These are phyloP conservation scores for Puccinia brachypodii DNA, from an alignment of 1,284 basidiomycete genomes.

Conservation along the genomic window DNA sequence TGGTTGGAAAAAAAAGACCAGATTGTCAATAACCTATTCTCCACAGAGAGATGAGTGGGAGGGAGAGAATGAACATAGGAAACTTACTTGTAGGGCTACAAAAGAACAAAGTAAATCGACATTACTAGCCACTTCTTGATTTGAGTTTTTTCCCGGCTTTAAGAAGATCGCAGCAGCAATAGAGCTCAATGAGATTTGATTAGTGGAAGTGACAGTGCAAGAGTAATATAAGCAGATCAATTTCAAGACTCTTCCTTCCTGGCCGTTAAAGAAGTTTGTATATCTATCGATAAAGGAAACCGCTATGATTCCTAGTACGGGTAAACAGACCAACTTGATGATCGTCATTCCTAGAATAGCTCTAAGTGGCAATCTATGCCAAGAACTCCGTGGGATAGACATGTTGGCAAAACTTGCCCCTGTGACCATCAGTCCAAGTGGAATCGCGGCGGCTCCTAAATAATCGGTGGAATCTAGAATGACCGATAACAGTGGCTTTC, in stretches of 20 bases:
- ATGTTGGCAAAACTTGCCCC: slow-evolving; percentile 40
- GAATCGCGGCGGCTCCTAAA: slow-evolving; percentile 30
- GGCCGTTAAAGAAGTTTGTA: slow-evolving; percentile 10
- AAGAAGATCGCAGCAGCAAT: slow-evolving; percentile 12
- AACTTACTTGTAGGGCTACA: slow-evolving; percentile 25
- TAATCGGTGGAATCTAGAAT: slow-evolving; percentile 18
- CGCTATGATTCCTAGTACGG: slow-evolving; percentile 3
- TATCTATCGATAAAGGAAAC: background rate
- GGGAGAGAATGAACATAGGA: background rate
- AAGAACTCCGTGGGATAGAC: slow-evolving; percentile 30
- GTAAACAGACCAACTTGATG: slow-evolving; percentile 10
- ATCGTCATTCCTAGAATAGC: slow-evolving; percentile 25
- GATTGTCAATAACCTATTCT: background rate
- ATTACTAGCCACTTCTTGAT: slow-evolving; percentile 24
- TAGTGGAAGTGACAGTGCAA: slow-evolving; percentile 40
- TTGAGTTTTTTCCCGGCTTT: background rate
- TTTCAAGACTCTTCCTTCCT: slow-evolving; percentile 13
- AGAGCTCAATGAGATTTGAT: slow-evolving; percentile 36
- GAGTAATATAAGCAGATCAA: slow-evolving; percentile 36
- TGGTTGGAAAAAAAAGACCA: background rate
- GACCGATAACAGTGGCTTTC: slow-evolving; percentile 28
- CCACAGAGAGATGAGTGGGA: background rate
- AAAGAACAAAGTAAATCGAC: slow-evolving; percentile 39
- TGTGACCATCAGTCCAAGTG: slow-evolving; percentile 20
- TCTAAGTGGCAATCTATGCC: background rate